Evolutionary conservation across 495 filamentous ascomycete species (phyloP).

Genomic region (Baudoinia panamericana): DNA sequence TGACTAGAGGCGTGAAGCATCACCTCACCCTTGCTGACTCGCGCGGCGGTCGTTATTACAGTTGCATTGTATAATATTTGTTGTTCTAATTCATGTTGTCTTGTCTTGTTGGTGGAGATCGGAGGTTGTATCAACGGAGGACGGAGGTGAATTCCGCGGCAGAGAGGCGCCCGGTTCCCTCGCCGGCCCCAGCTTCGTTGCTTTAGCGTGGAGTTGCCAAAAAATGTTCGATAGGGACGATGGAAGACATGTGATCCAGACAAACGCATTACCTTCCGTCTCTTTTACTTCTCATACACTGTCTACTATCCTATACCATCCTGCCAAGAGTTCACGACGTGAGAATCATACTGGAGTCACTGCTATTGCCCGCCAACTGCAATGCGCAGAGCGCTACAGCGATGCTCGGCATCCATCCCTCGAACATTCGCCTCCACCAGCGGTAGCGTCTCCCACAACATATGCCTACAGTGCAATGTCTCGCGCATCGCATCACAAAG

Average conservation of each 20-base stretch:
- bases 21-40: too few species aligned
- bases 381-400: slow-evolving; percentile 12
- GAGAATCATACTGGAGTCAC: neutral
- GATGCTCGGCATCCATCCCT: slow-evolving; percentile 28
- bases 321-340: neutral
- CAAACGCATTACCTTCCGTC: neutral
- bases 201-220: neutral
- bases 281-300: neutral
- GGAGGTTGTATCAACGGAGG: too few species aligned
- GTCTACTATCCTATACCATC: neutral
- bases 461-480: slow-evolving; percentile 7
- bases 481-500: neutral
- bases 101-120: too few species aligned
- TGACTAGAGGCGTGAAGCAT: too few species aligned
- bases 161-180: too few species aligned
- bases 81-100: too few species aligned
- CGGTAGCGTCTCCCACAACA: slow-evolving; percentile 5
- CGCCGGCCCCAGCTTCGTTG: too few species aligned
- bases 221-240: neutral
- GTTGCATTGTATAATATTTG: too few species aligned
- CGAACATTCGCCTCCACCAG: slow-evolving; percentile 12
- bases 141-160: too few species aligned
- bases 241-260: neutral
- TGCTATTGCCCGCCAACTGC: too few species aligned
- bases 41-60: too few species aligned